phyloP scores from a whole-genome alignment of 202 grass and related monocot species.

The Cymbopogon flexuosus region DNA sequence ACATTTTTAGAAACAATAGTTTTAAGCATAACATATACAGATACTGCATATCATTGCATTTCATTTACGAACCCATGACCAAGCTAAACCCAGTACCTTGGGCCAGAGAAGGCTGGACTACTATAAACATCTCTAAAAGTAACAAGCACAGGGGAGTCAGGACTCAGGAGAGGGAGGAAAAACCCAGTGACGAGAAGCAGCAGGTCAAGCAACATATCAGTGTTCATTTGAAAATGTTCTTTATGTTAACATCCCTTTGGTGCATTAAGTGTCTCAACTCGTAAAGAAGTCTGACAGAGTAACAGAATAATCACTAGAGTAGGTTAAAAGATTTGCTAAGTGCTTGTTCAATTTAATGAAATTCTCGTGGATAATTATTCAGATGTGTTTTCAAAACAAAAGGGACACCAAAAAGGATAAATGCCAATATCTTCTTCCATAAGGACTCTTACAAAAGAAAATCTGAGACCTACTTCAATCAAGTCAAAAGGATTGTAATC shows the following conservation, averaged over 20 bases:
- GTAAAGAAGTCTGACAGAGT: neutral
- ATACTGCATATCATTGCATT: neutral
- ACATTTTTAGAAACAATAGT: neutral
- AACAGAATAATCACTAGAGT: neutral
- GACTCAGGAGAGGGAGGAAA: neutral
- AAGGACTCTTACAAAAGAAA: neutral
- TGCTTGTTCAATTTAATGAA: neutral
- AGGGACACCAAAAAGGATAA: neutral
- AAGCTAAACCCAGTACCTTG: neutral
- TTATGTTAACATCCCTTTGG: neutral
- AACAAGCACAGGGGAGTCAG: neutral
- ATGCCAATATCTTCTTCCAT: neutral
- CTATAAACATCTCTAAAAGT: neutral
- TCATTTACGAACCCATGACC: neutral
- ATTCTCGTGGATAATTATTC: neutral
- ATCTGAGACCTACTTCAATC: neutral
- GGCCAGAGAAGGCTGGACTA: neutral
- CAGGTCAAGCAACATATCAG: neutral
- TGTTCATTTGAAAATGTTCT: neutral
- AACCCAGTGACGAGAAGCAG: neutral
- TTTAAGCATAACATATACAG: neutral
- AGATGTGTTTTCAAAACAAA: neutral
- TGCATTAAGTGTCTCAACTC: neutral
- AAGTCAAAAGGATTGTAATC: neutral
- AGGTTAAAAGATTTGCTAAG: constrained; percentile 9